Percentiles rank a stretch among this genome's conserved stretches.
phyloP scores from a whole-genome alignment of 495 filamentous ascomycete genomes.

The Articulospora tetracladia region DNA sequence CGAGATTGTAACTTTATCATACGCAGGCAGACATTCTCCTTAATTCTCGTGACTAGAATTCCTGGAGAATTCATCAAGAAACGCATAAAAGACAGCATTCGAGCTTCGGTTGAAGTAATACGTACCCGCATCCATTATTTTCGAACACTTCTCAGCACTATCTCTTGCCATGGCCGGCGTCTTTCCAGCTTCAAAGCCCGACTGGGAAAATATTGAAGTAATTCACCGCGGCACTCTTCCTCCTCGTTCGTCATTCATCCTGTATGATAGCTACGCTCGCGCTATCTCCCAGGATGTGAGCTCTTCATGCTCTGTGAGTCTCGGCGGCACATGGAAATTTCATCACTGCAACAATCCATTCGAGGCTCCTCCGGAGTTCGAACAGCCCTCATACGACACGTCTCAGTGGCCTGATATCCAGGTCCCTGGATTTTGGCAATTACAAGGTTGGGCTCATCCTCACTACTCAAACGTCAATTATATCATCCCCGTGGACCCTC shows the following conservation, averaged over 20 bases:
- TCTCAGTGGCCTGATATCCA: slow-evolving; percentile 47
- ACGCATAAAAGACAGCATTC: no score
- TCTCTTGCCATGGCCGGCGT: neutral
- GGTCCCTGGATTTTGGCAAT: slow-evolving; percentile 69
- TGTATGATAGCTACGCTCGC: slow-evolving; percentile 29
- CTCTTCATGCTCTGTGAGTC: slow-evolving; percentile 29
- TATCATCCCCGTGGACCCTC: slow-evolving; percentile 59
- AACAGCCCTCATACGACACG: neutral
- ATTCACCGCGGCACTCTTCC: slow-evolving; percentile 47
- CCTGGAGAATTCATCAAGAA: no score
- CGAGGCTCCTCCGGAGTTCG: neutral
- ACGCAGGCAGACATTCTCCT: no score
- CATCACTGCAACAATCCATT: neutral
- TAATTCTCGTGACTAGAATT: no score
- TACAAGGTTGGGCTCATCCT: slow-evolving; percentile 46
- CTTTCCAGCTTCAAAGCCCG: slow-evolving; percentile 23
- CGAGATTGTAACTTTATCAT: no score
- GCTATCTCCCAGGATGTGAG: slow-evolving; percentile 23
- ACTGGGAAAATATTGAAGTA: slow-evolving; percentile 43
- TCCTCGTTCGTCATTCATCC: slow-evolving; percentile 46
- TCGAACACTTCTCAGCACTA: no score
- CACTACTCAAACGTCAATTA: slow-evolving; percentile 63
- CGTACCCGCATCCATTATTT: no score
- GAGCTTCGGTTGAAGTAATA: no score
- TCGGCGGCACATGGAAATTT: slow-evolving; percentile 57